Evolutionary conservation across 129 eudicot species (phyloP).

Genomic region (sunflower (Helianthus annuus)): HanXRQr2.0-SUNRISE NC_035445.2:140646009-140646508

Average conservation of each 20-base stretch:
- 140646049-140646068: too few relatives aligned
- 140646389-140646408: constrained; percentile 69
- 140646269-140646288: background rate
- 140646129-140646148: too few relatives aligned
- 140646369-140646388: constrained; percentile 77
- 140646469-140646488: constrained; percentile 32
- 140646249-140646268: background rate
- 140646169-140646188: too few relatives aligned
- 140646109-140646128: too few relatives aligned
- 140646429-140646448: constrained; percentile 41
- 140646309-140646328: constrained; percentile 56
- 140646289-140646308: constrained; percentile 10
- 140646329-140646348: constrained; percentile 78
- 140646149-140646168: too few relatives aligned
- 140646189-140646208: too few relatives aligned
- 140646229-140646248: too few relatives aligned
- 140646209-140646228: too few relatives aligned
- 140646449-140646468: constrained; percentile 33
- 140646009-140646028: too few relatives aligned
- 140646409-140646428: constrained; percentile 59
- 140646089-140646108: too few relatives aligned
- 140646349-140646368: constrained; percentile 66
- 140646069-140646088: too few relatives aligned
- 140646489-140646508: constrained; percentile 8
- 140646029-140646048: too few relatives aligned